phyloP scores from a whole-genome alignment of 2,329 filamentous ascomycete genomes.

The Fusarium sp. region DNA sequence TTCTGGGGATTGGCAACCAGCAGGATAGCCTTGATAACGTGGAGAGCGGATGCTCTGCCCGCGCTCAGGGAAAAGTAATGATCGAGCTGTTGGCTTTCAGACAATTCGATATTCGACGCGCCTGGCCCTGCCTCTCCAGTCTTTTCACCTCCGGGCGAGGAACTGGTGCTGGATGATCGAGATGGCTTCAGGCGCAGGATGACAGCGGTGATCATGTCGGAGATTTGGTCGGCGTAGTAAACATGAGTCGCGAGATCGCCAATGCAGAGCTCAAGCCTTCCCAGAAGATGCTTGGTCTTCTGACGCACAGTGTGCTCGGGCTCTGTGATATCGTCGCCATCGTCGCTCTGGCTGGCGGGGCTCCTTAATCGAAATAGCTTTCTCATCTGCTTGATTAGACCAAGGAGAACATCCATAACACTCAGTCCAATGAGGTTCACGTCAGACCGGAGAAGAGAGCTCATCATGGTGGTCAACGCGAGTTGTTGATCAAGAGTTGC shows the following conservation, averaged over 20 bases:
- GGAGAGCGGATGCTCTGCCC: constrained; percentile 75
- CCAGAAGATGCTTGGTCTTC: constrained; percentile 74
- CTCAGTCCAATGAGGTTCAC: constrained; percentile 96
- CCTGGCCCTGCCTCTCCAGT: constrained; percentile 52
- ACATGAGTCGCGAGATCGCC: constrained; percentile 93
- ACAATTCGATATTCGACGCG: constrained; percentile 53
- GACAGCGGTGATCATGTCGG: constrained; percentile 90
- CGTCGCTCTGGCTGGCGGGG: constrained; percentile 49
- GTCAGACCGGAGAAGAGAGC: constrained; percentile 85
- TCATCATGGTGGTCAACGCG: constrained; percentile 81
- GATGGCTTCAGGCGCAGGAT: constrained; percentile 81
- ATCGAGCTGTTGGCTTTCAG: constrained; percentile 61
- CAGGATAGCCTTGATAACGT: constrained; percentile 85
- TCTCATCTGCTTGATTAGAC: constrained; percentile 86
- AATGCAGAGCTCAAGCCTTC: constrained; percentile 82
- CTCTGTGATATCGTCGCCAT: constrained; percentile 50
- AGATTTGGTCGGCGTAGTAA: constrained; percentile 96
- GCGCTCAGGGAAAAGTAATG: constrained; percentile 65
- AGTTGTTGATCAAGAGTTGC: constrained; percentile 80
- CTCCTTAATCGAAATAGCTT: constrained; percentile 76
- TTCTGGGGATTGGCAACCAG: constrained; percentile 80
- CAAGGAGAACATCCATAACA: constrained; percentile 92
- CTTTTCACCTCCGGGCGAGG: constrained; percentile 62
- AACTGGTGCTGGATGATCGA: constrained; percentile 56
- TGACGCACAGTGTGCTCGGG: constrained; percentile 48